Percentiles rank a stretch among this genome's conserved stretches.
Evolutionary conservation across 73 alveolate species (phyloP).

Genomic region (Paramecium biaurelia): DNA sequence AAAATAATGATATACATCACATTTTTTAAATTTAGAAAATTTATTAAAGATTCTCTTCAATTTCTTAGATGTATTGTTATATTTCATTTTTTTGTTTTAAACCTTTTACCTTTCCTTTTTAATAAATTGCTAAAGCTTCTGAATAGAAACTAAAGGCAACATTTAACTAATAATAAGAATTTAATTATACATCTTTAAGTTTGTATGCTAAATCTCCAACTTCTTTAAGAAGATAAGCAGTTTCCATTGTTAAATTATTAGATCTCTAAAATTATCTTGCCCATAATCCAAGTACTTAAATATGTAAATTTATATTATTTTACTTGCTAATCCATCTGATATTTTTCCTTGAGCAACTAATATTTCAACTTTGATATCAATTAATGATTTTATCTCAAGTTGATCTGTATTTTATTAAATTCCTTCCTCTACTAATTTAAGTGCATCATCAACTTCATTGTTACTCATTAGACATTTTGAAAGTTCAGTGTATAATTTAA

Average conservation of each 20-base stretch:
- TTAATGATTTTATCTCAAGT: not conserved
- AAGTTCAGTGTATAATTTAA: not conserved
- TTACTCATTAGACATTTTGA: not conserved
- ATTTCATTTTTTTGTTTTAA: not conserved
- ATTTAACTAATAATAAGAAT: not conserved
- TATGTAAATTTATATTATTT: not conserved
- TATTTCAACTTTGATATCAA: conserved; percentile 8
- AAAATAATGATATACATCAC: not conserved
- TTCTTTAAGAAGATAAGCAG: not conserved
- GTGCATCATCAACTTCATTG: not conserved
- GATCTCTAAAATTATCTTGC: not conserved
- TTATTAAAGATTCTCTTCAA: not conserved
- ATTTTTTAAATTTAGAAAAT: not conserved
- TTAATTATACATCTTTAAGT: not conserved
- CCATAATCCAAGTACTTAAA: conserved; percentile 8
- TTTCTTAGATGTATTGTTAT: not conserved
- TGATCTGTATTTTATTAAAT: not conserved
- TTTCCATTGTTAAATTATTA: not conserved
- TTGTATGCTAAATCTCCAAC: not conserved
- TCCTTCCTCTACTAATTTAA: not conserved
- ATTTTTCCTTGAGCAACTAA: not conserved
- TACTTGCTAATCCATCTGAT: conserved; percentile 5
- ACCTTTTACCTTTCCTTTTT: not conserved
- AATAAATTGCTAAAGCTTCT: not conserved
- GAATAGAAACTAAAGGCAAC: not conserved